These are phyloP conservation scores for Argentina anserina DNA, from an alignment of 306 rosid genomes.

Conservation along the genomic window DNA sequence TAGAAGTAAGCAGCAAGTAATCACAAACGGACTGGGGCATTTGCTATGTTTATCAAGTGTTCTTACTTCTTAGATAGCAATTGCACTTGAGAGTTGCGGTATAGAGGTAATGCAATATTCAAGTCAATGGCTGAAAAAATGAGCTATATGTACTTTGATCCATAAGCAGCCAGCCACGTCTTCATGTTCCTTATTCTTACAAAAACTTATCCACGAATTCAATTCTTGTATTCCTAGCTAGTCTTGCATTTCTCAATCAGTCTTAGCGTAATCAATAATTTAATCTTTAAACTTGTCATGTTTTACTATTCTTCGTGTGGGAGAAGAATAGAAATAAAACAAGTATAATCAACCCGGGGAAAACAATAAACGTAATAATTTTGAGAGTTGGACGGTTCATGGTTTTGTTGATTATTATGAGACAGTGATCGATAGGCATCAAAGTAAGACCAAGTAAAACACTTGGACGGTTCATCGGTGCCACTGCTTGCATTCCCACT, in stretches of 20 bases:
- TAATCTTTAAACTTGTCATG: neutral
- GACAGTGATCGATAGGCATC: neutral
- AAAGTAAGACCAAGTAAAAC: neutral
- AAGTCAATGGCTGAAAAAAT: neutral
- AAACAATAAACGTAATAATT: neutral
- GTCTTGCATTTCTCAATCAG: neutral
- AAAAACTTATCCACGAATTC: neutral
- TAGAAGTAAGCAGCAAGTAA: too few relatives aligned
- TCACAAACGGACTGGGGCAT: too few relatives aligned
- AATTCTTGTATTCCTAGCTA: neutral
- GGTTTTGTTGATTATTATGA: neutral
- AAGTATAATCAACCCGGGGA: neutral
- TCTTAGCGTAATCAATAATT: neutral
- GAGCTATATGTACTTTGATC: neutral
- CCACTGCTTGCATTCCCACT: too few relatives aligned
- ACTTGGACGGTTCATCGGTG: too few relatives aligned
- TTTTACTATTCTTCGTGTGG: neutral
- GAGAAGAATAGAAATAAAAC: neutral
- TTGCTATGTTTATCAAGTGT: neutral
- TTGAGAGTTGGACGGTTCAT: neutral
- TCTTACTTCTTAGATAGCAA: neutral
- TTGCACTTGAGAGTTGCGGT: neutral
- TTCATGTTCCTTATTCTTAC: neutral
- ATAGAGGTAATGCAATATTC: neutral
- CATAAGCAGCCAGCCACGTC: slow-evolving; percentile 2